Evolutionary conservation across 345 rosid genomes (phyloP), one percentile per base, ranked within the genome.

Genomic region (Moricandia moricandioides): DNA sequence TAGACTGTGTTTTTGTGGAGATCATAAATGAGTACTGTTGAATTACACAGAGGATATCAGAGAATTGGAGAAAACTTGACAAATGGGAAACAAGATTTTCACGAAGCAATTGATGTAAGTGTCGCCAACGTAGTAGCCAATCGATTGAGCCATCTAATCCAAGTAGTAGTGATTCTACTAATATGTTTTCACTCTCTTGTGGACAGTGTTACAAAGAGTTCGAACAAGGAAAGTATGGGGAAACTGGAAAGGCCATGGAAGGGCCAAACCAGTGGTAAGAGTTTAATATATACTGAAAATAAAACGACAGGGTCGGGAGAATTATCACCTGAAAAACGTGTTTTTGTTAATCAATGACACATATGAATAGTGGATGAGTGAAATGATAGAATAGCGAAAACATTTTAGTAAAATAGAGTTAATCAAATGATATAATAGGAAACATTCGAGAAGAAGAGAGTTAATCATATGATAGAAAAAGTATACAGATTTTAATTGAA

Each of bases 31-130:
- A 13, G 21, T 17, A n/a, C n/a, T n/a, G 29, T 51, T 39, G 57
- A 17, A 14, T 73, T 55, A 12, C 62, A 78, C 87, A 91, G 98
- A 77, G 97, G 93, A 75, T 93, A 87, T 82, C 89, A 93, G 74
- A 88, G 87, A 69, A 14, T 89, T 26, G 88, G 88, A 70, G 86
- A 84, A 83, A 93, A 93, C 66, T 57, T 85, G 74, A 93, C 97
- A 30, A 84, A 82, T 83, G 98, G 89, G 33, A 66, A 67, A 29
- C 88, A 90, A 57, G 96, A 91, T 58, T 76, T 87, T 77, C 96
- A 83, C 10, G 92, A 91, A 85, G 97, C 98, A 51, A 88, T 91
- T 60, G 96, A 91, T 82, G 92, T 93, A 72, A 17, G 85, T 76
- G 47, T 40, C n/a, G 5, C n/a, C n/a, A 40, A 11, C 47, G 7